phyloP scores from a whole-genome alignment of 306 rosid genomes.

The Phaseolus lunatus region DNA sequence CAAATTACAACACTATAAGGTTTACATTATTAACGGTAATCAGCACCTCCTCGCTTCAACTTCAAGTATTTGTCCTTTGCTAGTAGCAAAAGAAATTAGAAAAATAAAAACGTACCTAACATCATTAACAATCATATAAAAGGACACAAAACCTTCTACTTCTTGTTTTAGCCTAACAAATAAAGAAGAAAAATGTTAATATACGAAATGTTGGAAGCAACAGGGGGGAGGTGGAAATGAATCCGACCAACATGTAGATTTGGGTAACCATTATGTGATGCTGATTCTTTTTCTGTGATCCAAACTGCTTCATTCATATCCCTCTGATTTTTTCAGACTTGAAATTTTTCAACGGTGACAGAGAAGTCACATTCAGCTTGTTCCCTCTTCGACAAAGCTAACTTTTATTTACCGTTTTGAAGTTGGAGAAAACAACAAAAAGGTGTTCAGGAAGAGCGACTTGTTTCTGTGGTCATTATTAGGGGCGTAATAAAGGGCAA shows the following conservation, averaged over 20 bases:
- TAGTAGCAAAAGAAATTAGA: no score
- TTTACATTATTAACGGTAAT: background rate
- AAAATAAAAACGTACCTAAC: background rate
- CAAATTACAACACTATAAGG: background rate
- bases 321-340: constrained; percentile 22
- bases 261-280: constrained; percentile 23
- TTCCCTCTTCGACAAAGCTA: background rate
- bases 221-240: background rate
- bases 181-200: background rate
- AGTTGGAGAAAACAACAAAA: constrained; percentile 22
- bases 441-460: background rate
- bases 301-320: constrained; percentile 39
- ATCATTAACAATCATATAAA: background rate
- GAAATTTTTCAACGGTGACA: background rate
- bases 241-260: background rate
- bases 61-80: background rate
- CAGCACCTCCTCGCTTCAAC: background rate
- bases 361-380: background rate
- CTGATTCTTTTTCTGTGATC: constrained; percentile 18
- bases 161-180: constrained; percentile 29
- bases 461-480: constrained; percentile 8
- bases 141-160: background rate
- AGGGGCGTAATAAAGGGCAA: constrained; percentile 32
- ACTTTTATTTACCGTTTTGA: background rate
- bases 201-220: background rate